Evolutionary conservation across 345 rosid species (phyloP), one percentile per base, ranked within the genome.

Genomic region (Populus deltoides): DNA sequence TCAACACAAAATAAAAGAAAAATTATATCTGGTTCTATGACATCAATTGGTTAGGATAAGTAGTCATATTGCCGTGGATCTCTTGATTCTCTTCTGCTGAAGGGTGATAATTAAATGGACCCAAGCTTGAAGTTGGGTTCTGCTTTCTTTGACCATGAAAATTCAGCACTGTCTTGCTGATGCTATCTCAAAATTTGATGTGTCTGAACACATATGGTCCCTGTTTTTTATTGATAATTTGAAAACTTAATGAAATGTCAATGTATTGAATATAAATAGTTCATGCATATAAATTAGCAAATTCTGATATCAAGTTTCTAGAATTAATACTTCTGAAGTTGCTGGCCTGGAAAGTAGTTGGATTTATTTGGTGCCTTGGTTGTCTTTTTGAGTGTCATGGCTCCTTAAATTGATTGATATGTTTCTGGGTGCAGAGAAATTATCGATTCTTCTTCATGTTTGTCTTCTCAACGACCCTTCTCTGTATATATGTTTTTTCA

Each of bases 371-470:
- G 15, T 59, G 29, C 24, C 63, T 24, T 79, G 65, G 5, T 65
- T 49, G n/a, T 76, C 41, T 62, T 59, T 70, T 12, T 45, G 24
- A 57, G 33, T 39, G 10, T 35, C 15, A 69, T n/a, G 43, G 10
- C 39, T 29, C 41, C 11, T 36, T 73, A 18, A 24, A 18, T 9
- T 33, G 31, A 59, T 62, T n/a, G 39, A 72, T 71, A 73, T 73
- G n/a, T 12, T 73, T 80, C 53, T 85, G 59, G 65, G 24, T 87
- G 92, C 97, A 97, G 99, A 92, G 98, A 80, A 97, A 97, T 83
- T 94, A 97, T 78, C 90, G 98, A 77, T 97, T 89, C 92, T 97
- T 90, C 94, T 90, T 92, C 93, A 89, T 92, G 95, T 97, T 97
- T 87, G 92, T 97, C 75, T 80, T 86, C 77, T 83, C 90, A 41